Conservation (phyloP, 768 basidiomycete genomes). For the Naganishia friedmannii region DNA sequence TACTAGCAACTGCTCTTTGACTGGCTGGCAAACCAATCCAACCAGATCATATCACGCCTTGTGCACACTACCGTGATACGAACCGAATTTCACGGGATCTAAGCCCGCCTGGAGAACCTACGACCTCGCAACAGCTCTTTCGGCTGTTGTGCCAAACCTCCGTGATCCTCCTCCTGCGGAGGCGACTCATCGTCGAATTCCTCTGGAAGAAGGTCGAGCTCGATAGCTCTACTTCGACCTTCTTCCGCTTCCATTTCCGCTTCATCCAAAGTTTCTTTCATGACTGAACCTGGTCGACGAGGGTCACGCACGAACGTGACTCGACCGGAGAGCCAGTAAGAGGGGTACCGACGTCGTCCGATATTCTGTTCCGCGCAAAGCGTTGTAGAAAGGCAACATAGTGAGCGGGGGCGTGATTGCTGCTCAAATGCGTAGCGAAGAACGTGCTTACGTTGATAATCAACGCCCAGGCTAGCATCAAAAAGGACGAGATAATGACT, state of each 20-base stretch:
- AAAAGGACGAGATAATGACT: constrained; percentile 33
- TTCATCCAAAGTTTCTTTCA: constrained; percentile 10
- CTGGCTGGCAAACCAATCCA: no score
- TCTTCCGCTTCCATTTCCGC: constrained; percentile 32
- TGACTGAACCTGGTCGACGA: background rate
- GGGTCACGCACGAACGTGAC: constrained; percentile 23
- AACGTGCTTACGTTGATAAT: constrained; percentile 38
- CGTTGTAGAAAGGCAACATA: background rate
- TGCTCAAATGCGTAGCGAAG: no score
- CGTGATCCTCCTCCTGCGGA: background rate
- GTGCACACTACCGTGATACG: no score
- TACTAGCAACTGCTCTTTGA: no score
- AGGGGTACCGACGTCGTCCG: constrained; percentile 40
- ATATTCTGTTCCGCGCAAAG: constrained; percentile 29
- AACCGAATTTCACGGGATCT: background rate
- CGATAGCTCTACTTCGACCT: constrained; percentile 22
- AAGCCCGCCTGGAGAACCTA: constrained; percentile 8
- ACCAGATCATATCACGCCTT: no score
- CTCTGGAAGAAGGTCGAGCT: constrained; percentile 13
- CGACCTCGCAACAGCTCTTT: constrained; percentile 13
- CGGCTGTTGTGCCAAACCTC: background rate
- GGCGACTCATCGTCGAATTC: constrained; percentile 6
- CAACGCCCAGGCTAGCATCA: constrained; percentile 41
- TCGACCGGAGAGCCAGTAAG: constrained; percentile 38
- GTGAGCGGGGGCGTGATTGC: no score